phyloP scores from a whole-genome alignment of 331 rosid species.

The Rosa hybrid region DNA sequence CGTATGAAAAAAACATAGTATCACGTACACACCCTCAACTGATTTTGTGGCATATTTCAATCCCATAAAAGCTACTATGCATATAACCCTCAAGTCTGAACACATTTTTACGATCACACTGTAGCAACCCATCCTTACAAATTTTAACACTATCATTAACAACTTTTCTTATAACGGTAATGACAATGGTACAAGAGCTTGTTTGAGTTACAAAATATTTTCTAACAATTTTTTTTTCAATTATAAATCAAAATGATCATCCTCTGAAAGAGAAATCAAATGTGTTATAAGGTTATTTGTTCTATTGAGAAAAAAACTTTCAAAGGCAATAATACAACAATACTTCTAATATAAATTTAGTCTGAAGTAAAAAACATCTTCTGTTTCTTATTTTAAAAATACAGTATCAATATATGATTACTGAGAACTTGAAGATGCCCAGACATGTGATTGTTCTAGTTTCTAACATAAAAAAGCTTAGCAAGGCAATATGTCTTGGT shows the following conservation, averaged over 20 bases:
- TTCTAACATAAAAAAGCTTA: not conserved
- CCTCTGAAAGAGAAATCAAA: not conserved
- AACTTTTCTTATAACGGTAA: not conserved
- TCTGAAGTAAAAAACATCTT: not conserved
- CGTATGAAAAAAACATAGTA: not conserved
- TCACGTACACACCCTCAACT: not conserved
- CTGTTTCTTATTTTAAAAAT: not conserved
- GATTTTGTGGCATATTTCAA: not conserved
- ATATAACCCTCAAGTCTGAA: not conserved
- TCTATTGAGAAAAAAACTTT: not conserved
- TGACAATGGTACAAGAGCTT: not conserved
- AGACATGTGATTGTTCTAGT: not conserved
- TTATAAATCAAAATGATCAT: not conserved
- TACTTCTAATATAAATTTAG: not conserved
- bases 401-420: not conserved
- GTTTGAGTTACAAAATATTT: not conserved
- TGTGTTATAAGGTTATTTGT: not conserved
- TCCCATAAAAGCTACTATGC: not conserved
- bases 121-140: not conserved
- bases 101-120: not conserved
- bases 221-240: not conserved
- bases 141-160: not conserved
- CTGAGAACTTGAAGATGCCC: not conserved
- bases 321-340: not conserved
- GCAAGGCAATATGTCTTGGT: not conserved